Base-by-base conservation (phyloP, 305 asterid species). In the Fraxinus angustifolia region DNA sequence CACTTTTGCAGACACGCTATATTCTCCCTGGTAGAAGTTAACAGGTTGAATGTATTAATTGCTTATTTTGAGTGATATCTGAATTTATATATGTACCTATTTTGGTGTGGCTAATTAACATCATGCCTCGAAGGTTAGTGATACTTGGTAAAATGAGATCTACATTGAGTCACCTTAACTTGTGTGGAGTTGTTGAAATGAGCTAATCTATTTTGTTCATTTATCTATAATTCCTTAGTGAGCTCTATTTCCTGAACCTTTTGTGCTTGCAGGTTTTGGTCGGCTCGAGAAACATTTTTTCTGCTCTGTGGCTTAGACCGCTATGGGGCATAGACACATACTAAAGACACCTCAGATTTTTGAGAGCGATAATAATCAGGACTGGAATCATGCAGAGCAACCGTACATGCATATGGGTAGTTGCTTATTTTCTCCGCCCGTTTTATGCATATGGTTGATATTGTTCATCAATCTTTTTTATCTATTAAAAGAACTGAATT, bases 281-380 rank as follows among this genome's bases (percentile, higher is more conserved):
- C 50, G 26, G 68, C 77, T 78, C 53, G 72, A 79, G 65, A 70
- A 34, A 67, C 74, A 35, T 50, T 53, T 28, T 53, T 82, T 75
- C 33, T 80, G 75, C 67, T 75, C 21, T 21, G 53, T 38, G 78
- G 71, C 71, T 28, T 81, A 56, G 78, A 31, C 77, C 60, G 58
- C 85, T 78, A 86, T 89, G 92, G 91, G 88, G 73, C 92, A 85
- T 80, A 86, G 88, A 36, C 89, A 87, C 50, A 33, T 86, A 30
- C 85, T 84, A 12, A 84, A 85, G 82, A 21, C 91, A 38, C 78
- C 92, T 83, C 91, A 83, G 68, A 78, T 30, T 74, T 76, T 86
- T 73, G 92, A 87, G 78, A 83, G 86, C 2, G 92, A 85, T 11
- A 72, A 70, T 81, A 86, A 86, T 30, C 92, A 79, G 71, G 89